Evolutionary conservation across 2,329 filamentous ascomycete genomes (phyloP).

Genomic region (Aspergillus spinulosporus): DNA sequence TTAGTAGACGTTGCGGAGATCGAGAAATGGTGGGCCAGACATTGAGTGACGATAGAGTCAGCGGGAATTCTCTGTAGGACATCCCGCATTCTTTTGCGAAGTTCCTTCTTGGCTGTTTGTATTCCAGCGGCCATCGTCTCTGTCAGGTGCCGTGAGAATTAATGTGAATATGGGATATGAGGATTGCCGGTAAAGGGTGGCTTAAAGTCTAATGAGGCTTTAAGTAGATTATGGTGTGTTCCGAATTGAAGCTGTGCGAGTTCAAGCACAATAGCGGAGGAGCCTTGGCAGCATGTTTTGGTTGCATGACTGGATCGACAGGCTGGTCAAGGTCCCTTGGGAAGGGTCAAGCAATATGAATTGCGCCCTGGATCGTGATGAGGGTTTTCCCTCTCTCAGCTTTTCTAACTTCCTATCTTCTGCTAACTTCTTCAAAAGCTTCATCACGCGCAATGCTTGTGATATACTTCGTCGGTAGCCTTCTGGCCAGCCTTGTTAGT

Average conservation of each 20-base stretch:
- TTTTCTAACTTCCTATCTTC: not conserved
- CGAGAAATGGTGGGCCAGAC: conserved; percentile 47
- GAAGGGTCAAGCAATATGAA: conserved; percentile 7
- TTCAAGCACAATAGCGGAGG: not conserved
- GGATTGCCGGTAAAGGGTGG: no score
- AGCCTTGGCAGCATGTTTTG: conserved; percentile 22
- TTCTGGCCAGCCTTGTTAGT: conserved; percentile 41
- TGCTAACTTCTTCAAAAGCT: conserved; percentile 3
- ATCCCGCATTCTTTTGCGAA: conserved; percentile 69
- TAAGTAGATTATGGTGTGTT: no score
- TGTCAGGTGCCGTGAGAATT: not conserved
- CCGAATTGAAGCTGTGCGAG: no score
- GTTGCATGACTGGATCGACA: conserved; percentile 19
- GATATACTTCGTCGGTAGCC: conserved; percentile 33
- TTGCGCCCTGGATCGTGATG: conserved; percentile 10
- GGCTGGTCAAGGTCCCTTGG: conserved; percentile 9
- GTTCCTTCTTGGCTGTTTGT: conserved; percentile 70
- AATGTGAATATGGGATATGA: no score
- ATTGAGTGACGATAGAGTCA: conserved; percentile 68
- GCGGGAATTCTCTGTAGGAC: conserved; percentile 61
- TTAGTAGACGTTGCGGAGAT: conserved; percentile 24
- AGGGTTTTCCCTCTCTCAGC: conserved; percentile 9
- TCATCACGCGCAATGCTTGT: conserved; percentile 29
- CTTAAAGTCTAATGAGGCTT: no score
- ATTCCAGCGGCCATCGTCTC: conserved; percentile 55